Conservation (phyloP, 805 yeast species). For the Saturnispora serradocipensis region DNA sequence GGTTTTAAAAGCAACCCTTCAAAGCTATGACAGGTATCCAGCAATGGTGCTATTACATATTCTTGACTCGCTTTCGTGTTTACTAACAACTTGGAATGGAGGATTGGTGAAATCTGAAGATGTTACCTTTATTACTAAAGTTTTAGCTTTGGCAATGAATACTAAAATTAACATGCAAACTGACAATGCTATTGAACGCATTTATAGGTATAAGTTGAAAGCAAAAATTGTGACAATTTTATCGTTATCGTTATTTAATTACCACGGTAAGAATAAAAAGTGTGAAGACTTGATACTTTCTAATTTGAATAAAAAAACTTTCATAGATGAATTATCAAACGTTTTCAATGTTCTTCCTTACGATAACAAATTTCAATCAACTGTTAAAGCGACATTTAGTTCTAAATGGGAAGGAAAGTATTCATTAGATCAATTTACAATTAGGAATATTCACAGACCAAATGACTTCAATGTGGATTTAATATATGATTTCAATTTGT, state of each 20-base stretch:
- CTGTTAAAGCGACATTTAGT: slow-evolving; percentile 38
- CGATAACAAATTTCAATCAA: slow-evolving; percentile 17
- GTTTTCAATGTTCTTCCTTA: slow-evolving; percentile 28
- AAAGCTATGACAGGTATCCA: slow-evolving; percentile 46
- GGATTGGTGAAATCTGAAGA: slow-evolving; percentile 45
- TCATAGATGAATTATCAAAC: slow-evolving; percentile 31
- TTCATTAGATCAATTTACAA: slow-evolving; percentile 43
- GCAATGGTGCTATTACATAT: slow-evolving; percentile 56
- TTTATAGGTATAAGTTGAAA: slow-evolving; percentile 47
- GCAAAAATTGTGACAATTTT: slow-evolving; percentile 69
- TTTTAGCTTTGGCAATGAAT: slow-evolving; percentile 21
- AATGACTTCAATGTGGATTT: slow-evolving; percentile 44
- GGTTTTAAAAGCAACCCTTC: slow-evolving; percentile 46
- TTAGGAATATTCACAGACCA: slow-evolving; percentile 35
- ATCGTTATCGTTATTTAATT: slow-evolving; percentile 58
- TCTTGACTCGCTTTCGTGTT: slow-evolving; percentile 63
- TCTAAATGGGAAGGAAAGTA: slow-evolving; percentile 27
- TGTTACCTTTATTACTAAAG: slow-evolving; percentile 33
- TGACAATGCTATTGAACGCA: slow-evolving; percentile 32
- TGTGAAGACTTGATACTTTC: slow-evolving; percentile 32
- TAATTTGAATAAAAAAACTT: slow-evolving; percentile 16
- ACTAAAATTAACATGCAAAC: slow-evolving; percentile 19
- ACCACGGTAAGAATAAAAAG: slow-evolving; percentile 31
- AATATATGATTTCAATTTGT: slow-evolving; percentile 49
- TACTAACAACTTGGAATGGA: slow-evolving; percentile 71